These are phyloP conservation scores for Megacollybia marginata DNA, from an alignment of 768 basidiomycete genomes.

Conservation along the genomic window DNA sequence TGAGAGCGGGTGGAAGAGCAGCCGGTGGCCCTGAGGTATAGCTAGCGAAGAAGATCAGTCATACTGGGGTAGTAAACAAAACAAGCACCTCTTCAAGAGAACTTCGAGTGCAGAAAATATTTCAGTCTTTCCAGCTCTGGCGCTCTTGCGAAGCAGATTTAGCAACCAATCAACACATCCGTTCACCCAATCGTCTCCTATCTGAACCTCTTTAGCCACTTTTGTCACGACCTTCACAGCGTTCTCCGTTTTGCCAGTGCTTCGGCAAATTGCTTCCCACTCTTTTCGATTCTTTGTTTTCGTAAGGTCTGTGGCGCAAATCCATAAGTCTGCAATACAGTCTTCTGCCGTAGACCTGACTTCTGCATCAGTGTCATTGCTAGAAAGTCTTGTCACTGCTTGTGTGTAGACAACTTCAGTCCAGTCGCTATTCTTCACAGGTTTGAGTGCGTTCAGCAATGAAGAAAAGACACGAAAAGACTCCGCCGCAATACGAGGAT, in stretches of 20 bases:
- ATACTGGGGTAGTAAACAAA: not conserved
- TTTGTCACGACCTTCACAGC: conserved; percentile 78
- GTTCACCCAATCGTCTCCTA: conserved; percentile 75
- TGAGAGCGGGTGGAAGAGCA: conserved; percentile 52
- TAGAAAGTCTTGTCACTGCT: conserved; percentile 60
- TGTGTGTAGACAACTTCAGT: conserved; percentile 67
- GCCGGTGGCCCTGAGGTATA: conserved; percentile 40
- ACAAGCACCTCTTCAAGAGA: conserved; percentile 53
- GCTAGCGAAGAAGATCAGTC: conserved; percentile 11
- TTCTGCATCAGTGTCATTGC: conserved; percentile 86
- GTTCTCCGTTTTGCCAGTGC: conserved; percentile 62
- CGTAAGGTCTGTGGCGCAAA: conserved; percentile 73
- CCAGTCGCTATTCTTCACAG: conserved; percentile 61
- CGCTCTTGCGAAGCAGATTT: conserved; percentile 69
- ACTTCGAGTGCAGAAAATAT: conserved; percentile 73
- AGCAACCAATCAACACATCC: conserved; percentile 74
- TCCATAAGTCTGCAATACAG: conserved; percentile 80
- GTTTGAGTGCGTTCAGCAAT: conserved; percentile 68
- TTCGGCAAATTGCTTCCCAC: conserved; percentile 74
- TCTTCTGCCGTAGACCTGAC: conserved; percentile 80
- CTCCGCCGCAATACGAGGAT: conserved; percentile 84
- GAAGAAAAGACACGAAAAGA: conserved; percentile 84
- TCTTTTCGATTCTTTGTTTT: conserved; percentile 59
- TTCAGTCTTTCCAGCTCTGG: conserved; percentile 69
- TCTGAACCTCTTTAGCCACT: conserved; percentile 69